These are phyloP conservation scores for Torulaspora quercuum DNA, from an alignment of 805 yeast species.

Conservation along the genomic window DNA sequence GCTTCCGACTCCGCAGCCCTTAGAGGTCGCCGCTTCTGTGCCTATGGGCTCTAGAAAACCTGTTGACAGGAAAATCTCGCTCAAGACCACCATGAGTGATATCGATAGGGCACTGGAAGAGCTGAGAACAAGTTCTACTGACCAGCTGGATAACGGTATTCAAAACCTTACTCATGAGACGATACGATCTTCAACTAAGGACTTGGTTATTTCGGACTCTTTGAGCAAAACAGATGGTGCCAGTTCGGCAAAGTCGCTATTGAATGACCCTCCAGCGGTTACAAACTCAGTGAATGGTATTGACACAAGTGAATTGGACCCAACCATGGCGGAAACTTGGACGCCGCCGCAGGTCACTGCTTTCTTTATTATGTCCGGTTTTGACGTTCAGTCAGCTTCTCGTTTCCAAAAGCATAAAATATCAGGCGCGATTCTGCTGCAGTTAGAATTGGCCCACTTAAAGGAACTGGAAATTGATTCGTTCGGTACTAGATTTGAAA, in stretches of 20 bases:
- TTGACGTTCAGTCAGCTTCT: constrained; percentile 69
- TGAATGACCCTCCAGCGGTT: constrained; percentile 17
- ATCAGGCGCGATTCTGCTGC: constrained; percentile 79
- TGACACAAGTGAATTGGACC: constrained; percentile 41
- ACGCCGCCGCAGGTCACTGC: constrained; percentile 79
- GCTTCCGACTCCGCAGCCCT: constrained; percentile 29
- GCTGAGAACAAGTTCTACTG: constrained; percentile 40
- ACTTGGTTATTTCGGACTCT: constrained; percentile 16
- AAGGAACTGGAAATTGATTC: constrained; percentile 90
- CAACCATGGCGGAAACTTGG: constrained; percentile 61
- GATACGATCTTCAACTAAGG: constrained; percentile 21
- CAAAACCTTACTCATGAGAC: constrained; percentile 21
- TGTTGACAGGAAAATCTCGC: constrained; percentile 39
- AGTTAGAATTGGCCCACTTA: constrained; percentile 77
- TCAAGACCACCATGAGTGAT: constrained; percentile 58
- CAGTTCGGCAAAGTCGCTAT: constrained; percentile 17
- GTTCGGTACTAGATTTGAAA: constrained; percentile 93
- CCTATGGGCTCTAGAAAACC: constrained; percentile 11
- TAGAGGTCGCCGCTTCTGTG: constrained; percentile 26
- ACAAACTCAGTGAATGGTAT: constrained; percentile 17
- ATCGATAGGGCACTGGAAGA: constrained; percentile 72
- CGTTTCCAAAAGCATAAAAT: constrained; percentile 85
- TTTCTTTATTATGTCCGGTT: constrained; percentile 69
- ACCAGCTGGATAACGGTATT: constrained; percentile 10
- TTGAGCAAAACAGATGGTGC: constrained; percentile 5